Percentiles rank a stretch among this genome's conserved stretches.
phyloP scores from a whole-genome alignment of 768 basidiomycete genomes.

The Lactarius quietus region DNA sequence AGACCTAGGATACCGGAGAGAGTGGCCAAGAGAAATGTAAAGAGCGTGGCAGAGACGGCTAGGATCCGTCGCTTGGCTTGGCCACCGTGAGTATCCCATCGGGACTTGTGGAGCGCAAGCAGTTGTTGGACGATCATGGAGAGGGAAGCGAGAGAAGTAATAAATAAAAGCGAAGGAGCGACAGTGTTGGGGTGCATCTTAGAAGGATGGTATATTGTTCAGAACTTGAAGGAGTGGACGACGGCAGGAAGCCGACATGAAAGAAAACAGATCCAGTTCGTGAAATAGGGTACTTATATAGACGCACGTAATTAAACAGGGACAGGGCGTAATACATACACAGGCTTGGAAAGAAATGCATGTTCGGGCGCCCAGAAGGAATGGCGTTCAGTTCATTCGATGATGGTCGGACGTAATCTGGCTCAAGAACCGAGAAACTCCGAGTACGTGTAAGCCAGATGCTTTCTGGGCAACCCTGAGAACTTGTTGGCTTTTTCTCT shows the following conservation, averaged over 20 bases:
- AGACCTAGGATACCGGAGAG: conserved; percentile 15
- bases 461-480: background rate
- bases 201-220: conserved; percentile 3
- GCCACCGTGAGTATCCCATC: conserved; percentile 10
- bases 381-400: background rate
- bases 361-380: background rate
- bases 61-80: conserved; percentile 18
- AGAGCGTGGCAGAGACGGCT: conserved; percentile 6
- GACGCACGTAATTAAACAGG: conserved; percentile 1
- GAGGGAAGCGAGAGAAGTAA: conserved; percentile 11
- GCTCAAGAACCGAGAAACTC: conserved; percentile 15
- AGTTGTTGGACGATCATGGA: conserved; percentile 8
- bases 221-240: conserved; percentile 3
- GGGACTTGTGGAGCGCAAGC: conserved; percentile 11
- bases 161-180: conserved; percentile 23
- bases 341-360: background rate
- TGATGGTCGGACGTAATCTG: conserved; percentile 20
- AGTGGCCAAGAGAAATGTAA: conserved; percentile 9
- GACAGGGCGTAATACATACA: background rate
- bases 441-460: background rate
- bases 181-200: conserved; percentile 7
- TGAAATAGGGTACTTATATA: conserved; percentile 7
- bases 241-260: conserved; percentile 12
- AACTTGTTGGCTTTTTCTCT: background rate
- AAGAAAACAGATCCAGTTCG: background rate